Conservation (phyloP, 257 asterid genomes). For the Solanum virginianum region DNA sequence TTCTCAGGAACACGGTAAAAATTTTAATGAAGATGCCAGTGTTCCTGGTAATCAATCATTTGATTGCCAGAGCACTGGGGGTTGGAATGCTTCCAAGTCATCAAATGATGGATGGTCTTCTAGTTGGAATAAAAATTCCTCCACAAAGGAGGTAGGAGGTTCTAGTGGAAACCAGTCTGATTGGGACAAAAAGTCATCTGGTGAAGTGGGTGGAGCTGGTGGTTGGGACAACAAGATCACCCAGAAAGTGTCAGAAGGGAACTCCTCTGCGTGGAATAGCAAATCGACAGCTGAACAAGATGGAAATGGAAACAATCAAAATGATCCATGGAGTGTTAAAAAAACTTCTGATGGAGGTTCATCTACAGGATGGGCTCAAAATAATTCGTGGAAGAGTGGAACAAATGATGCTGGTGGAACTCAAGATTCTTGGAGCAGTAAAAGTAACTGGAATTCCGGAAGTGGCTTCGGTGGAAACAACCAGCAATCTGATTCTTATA, state of each 20-base stretch:
- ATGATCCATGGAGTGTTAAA: slow-evolving; percentile 12
- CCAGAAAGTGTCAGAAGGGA: slow-evolving; percentile 16
- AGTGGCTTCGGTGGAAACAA: slow-evolving; percentile 29
- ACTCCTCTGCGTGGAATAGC: neutral
- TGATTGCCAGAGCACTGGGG: slow-evolving; percentile 16
- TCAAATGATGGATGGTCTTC: slow-evolving; percentile 16
- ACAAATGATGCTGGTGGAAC: slow-evolving; percentile 29
- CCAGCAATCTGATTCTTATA: slow-evolving; percentile 25
- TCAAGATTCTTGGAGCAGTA: slow-evolving; percentile 53
- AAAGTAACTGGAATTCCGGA: slow-evolving; percentile 55
- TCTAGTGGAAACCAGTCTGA: slow-evolving; percentile 14
- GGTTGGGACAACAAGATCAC: slow-evolving; percentile 23
- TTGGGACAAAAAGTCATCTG: slow-evolving; percentile 15
- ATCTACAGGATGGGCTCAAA: slow-evolving; percentile 64
- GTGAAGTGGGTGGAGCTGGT: slow-evolving; percentile 4
- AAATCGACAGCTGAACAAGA: neutral
- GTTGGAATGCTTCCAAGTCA: slow-evolving; percentile 16
- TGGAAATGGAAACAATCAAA: neutral
- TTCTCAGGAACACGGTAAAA: slow-evolving; percentile 4
- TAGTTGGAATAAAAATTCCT: slow-evolving; percentile 29
- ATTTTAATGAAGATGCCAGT: neutral
- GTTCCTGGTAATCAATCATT: neutral
- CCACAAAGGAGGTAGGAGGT: slow-evolving; percentile 14
- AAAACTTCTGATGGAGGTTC: slow-evolving; percentile 31
- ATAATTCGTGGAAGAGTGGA: slow-evolving; percentile 43